Conservation (phyloP, 2,329 filamentous ascomycete genomes). For the Fusarium lateritium region DNA sequence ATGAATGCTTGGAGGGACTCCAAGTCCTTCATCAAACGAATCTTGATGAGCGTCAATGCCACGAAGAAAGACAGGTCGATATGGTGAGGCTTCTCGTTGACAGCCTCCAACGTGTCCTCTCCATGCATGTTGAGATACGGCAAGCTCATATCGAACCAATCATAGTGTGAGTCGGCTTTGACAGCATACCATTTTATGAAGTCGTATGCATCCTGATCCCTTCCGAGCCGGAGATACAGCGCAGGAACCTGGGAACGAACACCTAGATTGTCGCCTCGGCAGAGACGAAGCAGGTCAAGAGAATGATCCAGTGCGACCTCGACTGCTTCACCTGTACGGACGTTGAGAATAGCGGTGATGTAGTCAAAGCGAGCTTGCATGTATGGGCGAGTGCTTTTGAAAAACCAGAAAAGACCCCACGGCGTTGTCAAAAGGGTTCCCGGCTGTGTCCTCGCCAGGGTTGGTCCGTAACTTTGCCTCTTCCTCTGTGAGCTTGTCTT, state of each 20-base stretch:
- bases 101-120: conserved; percentile 14
- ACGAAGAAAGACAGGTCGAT: conserved; percentile 2
- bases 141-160: conserved; percentile 8
- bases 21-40: conserved; percentile 25
- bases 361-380: conserved; percentile 10
- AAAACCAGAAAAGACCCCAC: neutral
- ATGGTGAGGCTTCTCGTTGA: conserved; percentile 1
- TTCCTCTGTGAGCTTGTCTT: neutral
- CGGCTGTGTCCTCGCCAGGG: neutral
- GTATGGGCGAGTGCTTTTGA: conserved; percentile 20
- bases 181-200: conserved; percentile 31
- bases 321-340: conserved; percentile 15
- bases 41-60: conserved; percentile 25
- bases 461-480: conserved; percentile 4
- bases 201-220: conserved; percentile 19
- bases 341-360: conserved; percentile 7
- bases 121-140: conserved; percentile 15
- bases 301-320: conserved; percentile 2
- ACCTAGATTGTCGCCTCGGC: conserved; percentile 11
- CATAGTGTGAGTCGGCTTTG: neutral
- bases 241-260: conserved; percentile 8
- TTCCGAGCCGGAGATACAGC: conserved; percentile 19
- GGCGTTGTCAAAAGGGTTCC: neutral
- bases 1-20: conserved; percentile 1
- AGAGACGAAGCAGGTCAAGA: conserved; percentile 8